These are phyloP conservation scores for Lojkania enalia DNA, from an alignment of 2,329 filamentous ascomycete genomes.

Conservation along the genomic window DNA sequence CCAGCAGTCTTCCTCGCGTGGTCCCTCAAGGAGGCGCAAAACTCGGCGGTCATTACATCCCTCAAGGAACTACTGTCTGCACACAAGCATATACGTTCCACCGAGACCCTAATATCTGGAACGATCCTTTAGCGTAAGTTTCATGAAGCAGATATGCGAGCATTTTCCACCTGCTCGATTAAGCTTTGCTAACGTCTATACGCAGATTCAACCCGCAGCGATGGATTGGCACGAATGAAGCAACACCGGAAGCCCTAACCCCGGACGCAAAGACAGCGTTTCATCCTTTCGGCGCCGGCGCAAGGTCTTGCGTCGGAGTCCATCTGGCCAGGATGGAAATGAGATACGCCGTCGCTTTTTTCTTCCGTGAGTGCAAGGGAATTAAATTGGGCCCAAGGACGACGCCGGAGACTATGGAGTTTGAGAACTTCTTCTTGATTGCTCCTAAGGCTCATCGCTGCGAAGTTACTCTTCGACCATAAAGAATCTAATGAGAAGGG, in stretches of 20 bases:
- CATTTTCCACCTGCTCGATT: constrained; percentile 1
- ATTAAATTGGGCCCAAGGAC: constrained; percentile 28
- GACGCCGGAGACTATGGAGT: constrained; percentile 48
- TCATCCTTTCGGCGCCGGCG: constrained; percentile 70
- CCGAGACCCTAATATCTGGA: constrained; percentile 33
- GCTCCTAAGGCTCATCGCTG: constrained; percentile 49
- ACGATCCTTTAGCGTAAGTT: constrained; percentile 27
- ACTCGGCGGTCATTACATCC: constrained; percentile 42
- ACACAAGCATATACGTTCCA: constrained; percentile 47
- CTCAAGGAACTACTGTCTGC: constrained; percentile 40
- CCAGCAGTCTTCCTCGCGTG: constrained; percentile 39
- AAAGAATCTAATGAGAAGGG: not conserved
- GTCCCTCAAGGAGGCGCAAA: constrained; percentile 39
- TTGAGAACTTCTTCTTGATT: constrained; percentile 51
- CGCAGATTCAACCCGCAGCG: constrained; percentile 40
- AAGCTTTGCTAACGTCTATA: not conserved
- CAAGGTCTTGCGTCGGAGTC: constrained; percentile 69
- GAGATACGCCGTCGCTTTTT: constrained; percentile 54
- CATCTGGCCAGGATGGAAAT: constrained; percentile 67
- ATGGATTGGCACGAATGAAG: constrained; percentile 31
- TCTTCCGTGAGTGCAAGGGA: constrained; percentile 54
- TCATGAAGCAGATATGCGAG: not conserved
- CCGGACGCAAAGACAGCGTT: constrained; percentile 57
- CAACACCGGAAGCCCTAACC: constrained; percentile 27
- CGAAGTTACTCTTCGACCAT: constrained; percentile 32